Evolutionary conservation across 1,284 basidiomycete genomes (phyloP).

Genomic region (Ustilago curta): DNA sequence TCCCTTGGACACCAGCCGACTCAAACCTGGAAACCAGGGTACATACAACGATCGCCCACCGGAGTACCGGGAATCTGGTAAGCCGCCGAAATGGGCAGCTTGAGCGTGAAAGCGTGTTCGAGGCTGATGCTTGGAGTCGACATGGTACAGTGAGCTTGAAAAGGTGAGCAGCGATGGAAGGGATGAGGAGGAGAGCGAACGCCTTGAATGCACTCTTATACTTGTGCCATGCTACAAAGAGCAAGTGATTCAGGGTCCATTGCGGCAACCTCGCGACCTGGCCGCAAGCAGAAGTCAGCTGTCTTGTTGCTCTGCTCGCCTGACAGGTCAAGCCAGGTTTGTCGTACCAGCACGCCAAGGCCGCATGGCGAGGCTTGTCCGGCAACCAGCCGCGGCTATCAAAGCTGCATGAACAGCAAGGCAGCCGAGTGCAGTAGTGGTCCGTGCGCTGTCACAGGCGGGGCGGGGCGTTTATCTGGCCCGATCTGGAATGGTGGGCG

Average conservation of each 20-base stretch:
- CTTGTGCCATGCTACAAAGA: background rate
- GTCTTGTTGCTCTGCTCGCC: too few relatives aligned
- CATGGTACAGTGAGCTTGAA: constrained; percentile 1
- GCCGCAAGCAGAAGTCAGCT: background rate
- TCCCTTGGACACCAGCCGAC: background rate
- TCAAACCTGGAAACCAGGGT: background rate
- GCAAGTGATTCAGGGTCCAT: background rate
- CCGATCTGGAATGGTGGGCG: background rate
- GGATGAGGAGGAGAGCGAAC: background rate
- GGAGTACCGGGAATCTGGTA: constrained; percentile 22
- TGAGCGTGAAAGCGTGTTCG: constrained; percentile 39
- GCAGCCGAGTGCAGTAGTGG: background rate
- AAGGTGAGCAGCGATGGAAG: background rate
- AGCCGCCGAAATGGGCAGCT: constrained; percentile 17
- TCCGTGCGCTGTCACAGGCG: background rate
- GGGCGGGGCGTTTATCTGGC: constrained; percentile 9
- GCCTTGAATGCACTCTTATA: background rate
- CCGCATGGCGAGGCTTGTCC: background rate
- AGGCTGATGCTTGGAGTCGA: constrained; percentile 39
- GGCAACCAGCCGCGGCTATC: constrained; percentile 1
- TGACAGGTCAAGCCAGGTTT: too few relatives aligned
- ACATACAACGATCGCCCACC: constrained; percentile 40
- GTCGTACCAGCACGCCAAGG: background rate
- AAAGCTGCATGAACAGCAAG: background rate
- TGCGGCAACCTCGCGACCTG: background rate